Evolutionary conservation across 164 flowering plant genomes (phyloP).

Genomic region (Vitis rupestris): DNA sequence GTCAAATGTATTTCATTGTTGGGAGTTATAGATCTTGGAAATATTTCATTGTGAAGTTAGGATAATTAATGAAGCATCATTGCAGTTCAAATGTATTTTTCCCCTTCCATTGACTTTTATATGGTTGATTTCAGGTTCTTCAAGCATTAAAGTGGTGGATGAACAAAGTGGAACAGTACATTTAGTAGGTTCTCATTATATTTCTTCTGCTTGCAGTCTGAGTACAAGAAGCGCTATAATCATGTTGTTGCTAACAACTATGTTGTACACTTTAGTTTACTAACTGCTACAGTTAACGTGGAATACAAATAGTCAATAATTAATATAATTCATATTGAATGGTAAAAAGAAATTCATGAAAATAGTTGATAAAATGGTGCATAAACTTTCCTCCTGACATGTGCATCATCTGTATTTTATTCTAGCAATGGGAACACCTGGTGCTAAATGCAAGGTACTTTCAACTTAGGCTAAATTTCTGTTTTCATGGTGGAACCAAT

Average conservation of each 20-base stretch:
- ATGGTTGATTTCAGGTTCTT: slow-evolving; percentile 58
- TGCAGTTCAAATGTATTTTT: background rate
- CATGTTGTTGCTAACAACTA: slow-evolving; percentile 12
- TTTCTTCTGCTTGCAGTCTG: slow-evolving; percentile 10
- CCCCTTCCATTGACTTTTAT: background rate
- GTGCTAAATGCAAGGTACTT: too few relatives aligned
- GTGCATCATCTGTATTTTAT: background rate
- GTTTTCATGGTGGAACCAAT: too few relatives aligned
- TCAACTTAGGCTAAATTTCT: too few relatives aligned
- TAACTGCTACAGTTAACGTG: slow-evolving; percentile 18
- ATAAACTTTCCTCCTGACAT: background rate
- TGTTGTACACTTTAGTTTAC: slow-evolving; percentile 16
- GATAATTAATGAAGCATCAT: too few relatives aligned
- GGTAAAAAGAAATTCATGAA: slow-evolving; percentile 8
- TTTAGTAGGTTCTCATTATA: slow-evolving; percentile 55
- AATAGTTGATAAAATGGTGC: slow-evolving; percentile 6
- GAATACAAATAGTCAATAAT: slow-evolving; percentile 8
- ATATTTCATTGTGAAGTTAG: too few relatives aligned
- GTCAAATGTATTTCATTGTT: too few relatives aligned
- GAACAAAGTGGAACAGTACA: slow-evolving; percentile 67
- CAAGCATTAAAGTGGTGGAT: slow-evolving; percentile 72
- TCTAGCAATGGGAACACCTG: too few relatives aligned
- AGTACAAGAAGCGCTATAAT: slow-evolving; percentile 1
- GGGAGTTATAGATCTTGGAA: too few relatives aligned
- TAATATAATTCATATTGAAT: slow-evolving; percentile 10